Conservation (phyloP, 768 basidiomycete genomes). For the Suillus brevipes region DNA sequence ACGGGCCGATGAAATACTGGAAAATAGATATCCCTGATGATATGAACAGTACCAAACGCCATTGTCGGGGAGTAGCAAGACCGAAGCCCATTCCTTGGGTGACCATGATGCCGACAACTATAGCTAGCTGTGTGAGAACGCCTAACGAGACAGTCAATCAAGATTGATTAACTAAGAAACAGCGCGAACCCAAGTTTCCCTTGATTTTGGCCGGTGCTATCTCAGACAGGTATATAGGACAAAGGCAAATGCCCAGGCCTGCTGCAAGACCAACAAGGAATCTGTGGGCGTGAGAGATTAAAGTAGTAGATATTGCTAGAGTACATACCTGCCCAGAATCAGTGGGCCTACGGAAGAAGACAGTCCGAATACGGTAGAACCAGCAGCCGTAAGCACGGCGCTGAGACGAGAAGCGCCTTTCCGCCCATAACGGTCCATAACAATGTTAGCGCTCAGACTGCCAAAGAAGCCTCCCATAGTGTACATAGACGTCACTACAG, state of each 20-base stretch:
- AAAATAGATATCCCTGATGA: constrained; percentile 55
- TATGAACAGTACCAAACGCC: constrained; percentile 70
- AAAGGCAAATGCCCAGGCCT: constrained; percentile 74
- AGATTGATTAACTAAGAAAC: not conserved
- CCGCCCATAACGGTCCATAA: constrained; percentile 73
- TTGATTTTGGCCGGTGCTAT: constrained; percentile 77
- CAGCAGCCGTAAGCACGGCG: constrained; percentile 53
- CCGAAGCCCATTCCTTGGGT: constrained; percentile 77
- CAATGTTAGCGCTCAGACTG: constrained; percentile 62
- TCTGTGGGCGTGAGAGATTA: constrained; percentile 33
- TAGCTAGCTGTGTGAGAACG: constrained; percentile 77
- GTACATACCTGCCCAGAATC: constrained; percentile 63
- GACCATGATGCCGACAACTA: constrained; percentile 85
- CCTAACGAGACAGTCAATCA: constrained; percentile 39
- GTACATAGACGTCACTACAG: constrained; percentile 81
- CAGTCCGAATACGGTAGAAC: constrained; percentile 67
- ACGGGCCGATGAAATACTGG: constrained; percentile 55
- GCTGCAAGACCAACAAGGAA: constrained; percentile 69
- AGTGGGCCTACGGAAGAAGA: constrained; percentile 56
- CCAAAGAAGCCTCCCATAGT: constrained; percentile 86
- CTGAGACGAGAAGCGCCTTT: constrained; percentile 64
- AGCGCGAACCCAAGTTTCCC: constrained; percentile 63
- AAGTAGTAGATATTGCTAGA: constrained; percentile 1
- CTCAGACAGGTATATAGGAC: constrained; percentile 83
- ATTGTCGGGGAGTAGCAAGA: constrained; percentile 64